Base-by-base conservation (phyloP, 1,284 basidiomycete genomes). In the Porphyrellus sp. region DNA sequence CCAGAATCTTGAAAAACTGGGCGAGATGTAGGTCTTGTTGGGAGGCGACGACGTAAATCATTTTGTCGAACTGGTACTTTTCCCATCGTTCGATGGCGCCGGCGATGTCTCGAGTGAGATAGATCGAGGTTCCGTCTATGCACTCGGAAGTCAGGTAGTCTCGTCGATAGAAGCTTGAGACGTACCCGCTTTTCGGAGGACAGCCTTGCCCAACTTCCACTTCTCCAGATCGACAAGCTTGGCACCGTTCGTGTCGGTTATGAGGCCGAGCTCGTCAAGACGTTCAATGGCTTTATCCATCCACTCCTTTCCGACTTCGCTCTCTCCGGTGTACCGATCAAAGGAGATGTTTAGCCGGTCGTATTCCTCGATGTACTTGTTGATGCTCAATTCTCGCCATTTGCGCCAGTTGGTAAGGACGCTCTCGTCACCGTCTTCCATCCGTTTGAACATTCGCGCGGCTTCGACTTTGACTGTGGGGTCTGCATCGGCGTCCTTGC, bases 71-170 rank as follows among this genome's bases (percentile, higher is more conserved):
- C 54, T 89, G 82, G 79, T 93, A 93, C 69, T 90, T 86, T 61
- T 92, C 86, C 75, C 87, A 93, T 59, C 96, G 90, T 75, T 98
- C 91, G 61, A 90, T 87, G 0, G 95, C 94, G 41, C 88, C 96
- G 41, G 88, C 96, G 57, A 99, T 93, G 73, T 99, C 96, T 57
- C 96, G 91, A n/a, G 95, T 98, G 57, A 99, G 85, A 74, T 99
- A 99, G 61, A 98, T 95, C 0, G 92, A 92, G 7, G 96, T 98
- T 23, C 96, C 96, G 65, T 99, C 96, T 91, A 62, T 16, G 51
- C 30, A 27, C 24, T 1, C 3, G 2, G 24, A 18, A 3, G 31
- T 60, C 41, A 52, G 46, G 44, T 25, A 34, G 20, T 15, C 34
- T 45, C 9, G 7, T 4, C 12, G 16, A 12, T 0, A 6, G 23